These are phyloP conservation scores for Phytophthora quininea DNA, from an alignment of 352 stramenopile genomes.

Conservation along the genomic window DNA sequence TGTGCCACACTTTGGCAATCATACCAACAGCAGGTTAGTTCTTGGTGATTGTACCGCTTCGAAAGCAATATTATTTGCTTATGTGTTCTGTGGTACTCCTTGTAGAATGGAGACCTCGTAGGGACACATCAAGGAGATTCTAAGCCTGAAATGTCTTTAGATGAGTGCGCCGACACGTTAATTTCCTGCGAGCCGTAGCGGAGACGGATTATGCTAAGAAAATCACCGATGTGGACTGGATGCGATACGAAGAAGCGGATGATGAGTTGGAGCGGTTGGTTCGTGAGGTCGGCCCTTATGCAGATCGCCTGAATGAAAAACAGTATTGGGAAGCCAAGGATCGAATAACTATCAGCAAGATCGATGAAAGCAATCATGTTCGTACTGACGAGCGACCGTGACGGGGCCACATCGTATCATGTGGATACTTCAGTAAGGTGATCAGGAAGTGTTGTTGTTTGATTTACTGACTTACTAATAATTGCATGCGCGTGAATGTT, in stretches of 20 bases:
- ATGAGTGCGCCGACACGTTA: not conserved
- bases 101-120: not conserved
- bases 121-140: not conserved
- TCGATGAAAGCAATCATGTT: not conserved
- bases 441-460: too few species aligned
- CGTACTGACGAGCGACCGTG: not conserved
- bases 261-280: not conserved
- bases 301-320: not conserved
- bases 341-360: not conserved
- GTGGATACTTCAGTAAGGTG: conserved; percentile 9
- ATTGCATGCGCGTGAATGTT: not conserved
- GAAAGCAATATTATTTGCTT: not conserved
- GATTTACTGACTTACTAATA: not conserved
- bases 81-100: not conserved
- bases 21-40: too few species aligned
- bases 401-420: not conserved
- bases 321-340: conserved; percentile 5
- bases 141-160: not conserved
- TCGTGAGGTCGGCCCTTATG: not conserved
- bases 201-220: conserved; percentile 1
- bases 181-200: not conserved
- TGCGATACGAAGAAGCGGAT: not conserved
- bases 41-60: too few species aligned
- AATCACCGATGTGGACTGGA: not conserved
- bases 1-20: too few species aligned